Percentiles rank a stretch among this genome's conserved stretches.
phyloP scores from a whole-genome alignment of 768 basidiomycete genomes.

The Termitomyces sp. region DNA sequence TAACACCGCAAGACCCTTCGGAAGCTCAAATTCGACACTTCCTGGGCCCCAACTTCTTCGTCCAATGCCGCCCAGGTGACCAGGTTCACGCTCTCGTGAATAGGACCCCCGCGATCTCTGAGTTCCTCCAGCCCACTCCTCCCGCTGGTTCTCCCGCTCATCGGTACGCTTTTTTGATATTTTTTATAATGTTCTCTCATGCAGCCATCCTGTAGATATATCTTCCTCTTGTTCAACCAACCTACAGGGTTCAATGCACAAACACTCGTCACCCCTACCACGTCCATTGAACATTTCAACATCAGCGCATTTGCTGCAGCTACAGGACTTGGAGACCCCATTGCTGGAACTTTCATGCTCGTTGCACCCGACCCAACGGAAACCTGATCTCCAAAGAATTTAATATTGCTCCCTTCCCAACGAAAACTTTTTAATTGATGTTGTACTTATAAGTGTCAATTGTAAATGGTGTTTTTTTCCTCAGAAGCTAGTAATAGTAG shows the following conservation, averaged over 20 bases:
- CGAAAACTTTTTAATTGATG: not conserved
- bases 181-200: not conserved
- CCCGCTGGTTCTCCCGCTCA: constrained; percentile 37
- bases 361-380: constrained; percentile 26
- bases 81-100: constrained; percentile 20
- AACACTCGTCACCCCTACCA: constrained; percentile 30
- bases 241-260: constrained; percentile 33
- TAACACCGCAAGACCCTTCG: constrained; percentile 39
- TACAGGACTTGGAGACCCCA: constrained; percentile 37
- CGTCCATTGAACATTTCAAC: constrained; percentile 31
- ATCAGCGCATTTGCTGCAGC: constrained; percentile 11
- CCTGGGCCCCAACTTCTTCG: constrained; percentile 35
- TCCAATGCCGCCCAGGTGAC: not conserved
- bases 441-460: not conserved
- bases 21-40: constrained; percentile 42
- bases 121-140: constrained; percentile 34
- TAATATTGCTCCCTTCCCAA: constrained; percentile 22
- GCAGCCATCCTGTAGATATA: not conserved
- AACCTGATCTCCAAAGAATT: not conserved
- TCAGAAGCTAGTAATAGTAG: no score
- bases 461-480: no score
- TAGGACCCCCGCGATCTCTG: constrained; percentile 33
- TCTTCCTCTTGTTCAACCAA: constrained; percentile 35
- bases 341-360: constrained; percentile 45
- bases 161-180: constrained; percentile 20